These are phyloP conservation scores for Areca catechu DNA, from an alignment of 176 grass and related monocot species.

Conservation along the genomic window DNA sequence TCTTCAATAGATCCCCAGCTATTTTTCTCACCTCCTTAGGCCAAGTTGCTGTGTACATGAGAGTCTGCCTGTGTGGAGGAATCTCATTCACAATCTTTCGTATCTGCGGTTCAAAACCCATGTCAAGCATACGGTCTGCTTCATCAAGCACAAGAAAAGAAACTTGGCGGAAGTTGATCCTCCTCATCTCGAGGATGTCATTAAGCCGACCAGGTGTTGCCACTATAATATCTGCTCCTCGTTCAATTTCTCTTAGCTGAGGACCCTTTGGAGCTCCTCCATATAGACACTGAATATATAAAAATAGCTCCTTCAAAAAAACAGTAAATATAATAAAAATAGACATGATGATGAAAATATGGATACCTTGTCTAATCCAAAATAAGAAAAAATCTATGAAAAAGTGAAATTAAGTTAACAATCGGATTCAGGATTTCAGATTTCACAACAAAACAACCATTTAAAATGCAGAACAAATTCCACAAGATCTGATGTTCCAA, in stretches of 20 bases:
- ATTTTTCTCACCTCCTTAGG: constrained; percentile 98
- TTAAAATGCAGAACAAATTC: no score
- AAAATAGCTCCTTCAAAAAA: background rate
- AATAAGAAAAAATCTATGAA: no score
- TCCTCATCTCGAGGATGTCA: constrained; percentile 91
- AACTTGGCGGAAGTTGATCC: constrained; percentile 79
- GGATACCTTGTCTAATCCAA: no score
- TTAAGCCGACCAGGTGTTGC: constrained; percentile 98
- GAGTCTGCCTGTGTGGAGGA: constrained; percentile 68
- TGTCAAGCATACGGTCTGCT: constrained; percentile 95
- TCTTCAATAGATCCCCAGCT: constrained; percentile 83
- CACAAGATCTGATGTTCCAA: no score
- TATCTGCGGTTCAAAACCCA: constrained; percentile 99
- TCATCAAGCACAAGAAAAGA: constrained; percentile 95
- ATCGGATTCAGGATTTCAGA: no score
- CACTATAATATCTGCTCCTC: constrained; percentile 88
- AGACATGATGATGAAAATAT: no score
- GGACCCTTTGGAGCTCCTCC: constrained; percentile 88
- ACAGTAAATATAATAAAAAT: no score
- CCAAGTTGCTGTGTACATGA: constrained; percentile 99
- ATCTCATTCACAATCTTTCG: constrained; percentile 85
- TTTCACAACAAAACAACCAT: no score
- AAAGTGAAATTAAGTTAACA: no score
- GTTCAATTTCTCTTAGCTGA: constrained; percentile 91
- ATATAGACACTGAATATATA: constrained; percentile 63